Conservation (phyloP, 108 stramenopile species). For the Conticribra weissflogii region DNA sequence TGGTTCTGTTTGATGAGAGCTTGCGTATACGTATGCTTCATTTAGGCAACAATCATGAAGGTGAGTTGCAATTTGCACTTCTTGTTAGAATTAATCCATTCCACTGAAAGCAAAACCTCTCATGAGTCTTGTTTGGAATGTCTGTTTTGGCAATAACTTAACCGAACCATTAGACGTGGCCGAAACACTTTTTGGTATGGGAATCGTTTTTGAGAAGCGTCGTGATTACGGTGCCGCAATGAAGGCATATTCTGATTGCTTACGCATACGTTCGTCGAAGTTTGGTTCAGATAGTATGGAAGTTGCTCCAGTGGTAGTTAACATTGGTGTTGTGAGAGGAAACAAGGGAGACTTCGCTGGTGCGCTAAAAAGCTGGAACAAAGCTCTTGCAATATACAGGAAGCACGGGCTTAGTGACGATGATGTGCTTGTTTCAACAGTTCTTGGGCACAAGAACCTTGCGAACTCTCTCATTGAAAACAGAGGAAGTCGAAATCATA, state of each 20-base stretch:
- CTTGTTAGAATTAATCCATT: no score
- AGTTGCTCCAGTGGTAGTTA: conserved; percentile 50
- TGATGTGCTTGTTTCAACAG: conserved; percentile 38
- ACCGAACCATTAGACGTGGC: no score
- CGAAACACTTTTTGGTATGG: conserved; percentile 53
- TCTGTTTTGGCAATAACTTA: no score
- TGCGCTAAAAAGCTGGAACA: conserved; percentile 51
- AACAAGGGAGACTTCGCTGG: conserved; percentile 50
- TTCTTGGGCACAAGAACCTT: conserved; percentile 35
- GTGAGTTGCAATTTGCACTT: no score
- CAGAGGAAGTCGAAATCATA: conserved; percentile 9
- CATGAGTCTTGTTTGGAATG: no score
- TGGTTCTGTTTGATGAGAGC: conserved; percentile 52
- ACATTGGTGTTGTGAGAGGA: conserved; percentile 49
- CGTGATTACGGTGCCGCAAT: conserved; percentile 47
- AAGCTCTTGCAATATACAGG: conserved; percentile 47
- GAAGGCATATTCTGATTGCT: conserved; percentile 50
- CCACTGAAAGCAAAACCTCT: no score
- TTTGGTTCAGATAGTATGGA: conserved; percentile 51
- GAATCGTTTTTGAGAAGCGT: conserved; percentile 48
- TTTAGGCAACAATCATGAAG: conserved; percentile 44
- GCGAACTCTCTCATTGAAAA: conserved; percentile 26
- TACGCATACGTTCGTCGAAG: conserved; percentile 44
- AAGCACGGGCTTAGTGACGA: conserved; percentile 42
- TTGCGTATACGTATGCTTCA: conserved; percentile 50